Evolutionary conservation across 139 green algal genomes (phyloP).

Genomic region (Zygnema cylindricum): DNA sequence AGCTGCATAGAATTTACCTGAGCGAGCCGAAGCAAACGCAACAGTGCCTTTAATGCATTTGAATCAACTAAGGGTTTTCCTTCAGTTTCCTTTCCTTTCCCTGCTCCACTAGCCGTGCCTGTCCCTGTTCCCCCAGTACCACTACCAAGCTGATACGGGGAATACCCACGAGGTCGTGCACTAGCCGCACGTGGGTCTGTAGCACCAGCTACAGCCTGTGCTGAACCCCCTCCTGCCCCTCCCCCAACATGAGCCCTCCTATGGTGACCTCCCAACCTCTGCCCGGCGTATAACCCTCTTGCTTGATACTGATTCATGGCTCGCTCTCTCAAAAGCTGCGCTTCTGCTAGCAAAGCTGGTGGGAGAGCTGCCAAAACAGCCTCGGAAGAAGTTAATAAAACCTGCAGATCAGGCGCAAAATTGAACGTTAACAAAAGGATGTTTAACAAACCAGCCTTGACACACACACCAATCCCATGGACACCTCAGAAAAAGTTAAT

Average conservation of each 20-base stretch:
- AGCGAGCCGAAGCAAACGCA: slow-evolving; percentile 73
- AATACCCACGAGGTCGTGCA: background rate
- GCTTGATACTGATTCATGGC: slow-evolving; percentile 42
- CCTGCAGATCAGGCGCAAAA: too few species aligned
- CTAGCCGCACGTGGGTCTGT: background rate
- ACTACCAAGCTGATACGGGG: background rate
- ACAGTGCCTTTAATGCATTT: slow-evolving; percentile 72
- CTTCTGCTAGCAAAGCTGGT: slow-evolving; percentile 80
- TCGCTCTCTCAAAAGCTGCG: slow-evolving; percentile 71
- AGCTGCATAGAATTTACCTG: slow-evolving; percentile 29
- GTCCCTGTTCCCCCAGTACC: background rate
- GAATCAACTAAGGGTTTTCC: slow-evolving; percentile 72
- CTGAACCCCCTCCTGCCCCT: background rate
- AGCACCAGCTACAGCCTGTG: background rate
- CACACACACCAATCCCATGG: too few species aligned
- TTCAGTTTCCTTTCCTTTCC: slow-evolving; percentile 59
- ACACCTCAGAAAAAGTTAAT: too few species aligned
- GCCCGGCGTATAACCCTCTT: slow-evolving; percentile 8
- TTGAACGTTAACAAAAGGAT: too few species aligned
- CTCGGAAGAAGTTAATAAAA: slow-evolving; percentile 74
- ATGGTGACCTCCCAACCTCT: background rate
- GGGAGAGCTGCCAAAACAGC: slow-evolving; percentile 80
- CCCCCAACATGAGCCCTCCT: slow-evolving; percentile 8
- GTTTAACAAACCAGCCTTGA: too few species aligned
- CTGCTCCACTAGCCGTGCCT: background rate